phyloP scores from a whole-genome alignment of 1,139 yeast species.

The Yarrowia galli region DNA sequence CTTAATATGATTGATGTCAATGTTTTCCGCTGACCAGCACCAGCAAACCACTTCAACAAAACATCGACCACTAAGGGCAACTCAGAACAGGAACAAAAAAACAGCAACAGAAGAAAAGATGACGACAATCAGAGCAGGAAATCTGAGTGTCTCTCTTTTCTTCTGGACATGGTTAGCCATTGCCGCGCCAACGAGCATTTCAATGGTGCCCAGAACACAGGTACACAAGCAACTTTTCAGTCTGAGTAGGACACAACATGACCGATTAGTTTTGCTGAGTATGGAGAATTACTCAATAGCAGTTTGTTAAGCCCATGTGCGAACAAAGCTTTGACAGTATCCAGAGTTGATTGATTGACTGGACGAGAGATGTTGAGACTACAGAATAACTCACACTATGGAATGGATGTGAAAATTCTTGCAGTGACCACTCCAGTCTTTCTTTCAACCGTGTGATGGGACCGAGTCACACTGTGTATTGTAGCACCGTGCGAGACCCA shows the following conservation, averaged over 20 bases:
- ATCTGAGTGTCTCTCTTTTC: not conserved
- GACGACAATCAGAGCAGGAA: not conserved
- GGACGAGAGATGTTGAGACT: not conserved
- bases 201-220: not conserved
- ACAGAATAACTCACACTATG: not conserved
- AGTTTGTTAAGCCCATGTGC: not conserved
- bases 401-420: not conserved
- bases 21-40: not conserved
- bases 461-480: not conserved
- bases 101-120: not conserved
- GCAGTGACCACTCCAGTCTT: not conserved
- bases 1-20: not conserved
- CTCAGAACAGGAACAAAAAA: not conserved
- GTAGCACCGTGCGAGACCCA: not conserved
- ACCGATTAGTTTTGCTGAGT: not conserved
- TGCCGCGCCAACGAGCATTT: not conserved
- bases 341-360: not conserved
- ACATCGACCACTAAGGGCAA: not conserved
- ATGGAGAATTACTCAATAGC: not conserved
- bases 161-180: not conserved
- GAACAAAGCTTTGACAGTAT: not conserved
- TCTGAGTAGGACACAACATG: not conserved
- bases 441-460: not conserved
- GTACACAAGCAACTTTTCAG: not conserved
- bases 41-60: not conserved